A percentile compares a stretch with the other conserved stretches of the same genome.
These are phyloP conservation scores for Fonsecaea pedrosoi DNA, from an alignment of 2,329 filamentous ascomycete species.

Conservation along the genomic window DNA sequence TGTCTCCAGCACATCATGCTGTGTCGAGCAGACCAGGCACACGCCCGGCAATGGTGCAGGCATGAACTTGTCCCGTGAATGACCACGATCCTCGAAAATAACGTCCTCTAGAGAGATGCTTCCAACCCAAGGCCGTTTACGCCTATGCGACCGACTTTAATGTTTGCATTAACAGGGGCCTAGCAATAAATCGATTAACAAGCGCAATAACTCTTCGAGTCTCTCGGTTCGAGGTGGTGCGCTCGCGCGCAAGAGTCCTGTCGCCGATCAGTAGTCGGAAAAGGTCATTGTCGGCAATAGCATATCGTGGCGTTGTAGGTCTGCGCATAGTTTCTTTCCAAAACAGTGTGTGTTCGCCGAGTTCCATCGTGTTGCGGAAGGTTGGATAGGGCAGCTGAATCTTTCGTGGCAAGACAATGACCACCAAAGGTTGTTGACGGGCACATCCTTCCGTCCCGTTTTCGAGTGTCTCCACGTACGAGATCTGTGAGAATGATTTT, in stretches of 20 bases:
- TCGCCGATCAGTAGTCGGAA: background rate
- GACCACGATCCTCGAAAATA: background rate
- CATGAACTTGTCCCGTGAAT: background rate
- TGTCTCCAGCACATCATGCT: background rate
- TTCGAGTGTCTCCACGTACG: background rate
- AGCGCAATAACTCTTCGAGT: background rate
- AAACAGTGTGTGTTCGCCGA: background rate
- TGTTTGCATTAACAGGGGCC: background rate
- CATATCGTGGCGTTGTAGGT: background rate
- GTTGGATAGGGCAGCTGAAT: background rate
- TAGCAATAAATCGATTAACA: background rate
- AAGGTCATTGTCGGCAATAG: background rate
- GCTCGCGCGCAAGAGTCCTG: background rate
- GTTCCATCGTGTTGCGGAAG: background rate
- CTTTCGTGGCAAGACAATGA: background rate
- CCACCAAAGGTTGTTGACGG: background rate
- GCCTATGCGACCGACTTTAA: background rate
- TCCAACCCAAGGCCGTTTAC: background rate
- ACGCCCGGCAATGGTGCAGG: background rate
- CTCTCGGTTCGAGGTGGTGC: background rate
- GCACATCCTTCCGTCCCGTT: background rate
- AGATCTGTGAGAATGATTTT: background rate
- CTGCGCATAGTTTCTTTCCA: background rate
- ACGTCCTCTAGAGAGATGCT: background rate
- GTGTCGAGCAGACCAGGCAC: background rate